Base-by-base conservation (phyloP, 176 grass and related monocot species). In the Musa schizocarpa region DNA sequence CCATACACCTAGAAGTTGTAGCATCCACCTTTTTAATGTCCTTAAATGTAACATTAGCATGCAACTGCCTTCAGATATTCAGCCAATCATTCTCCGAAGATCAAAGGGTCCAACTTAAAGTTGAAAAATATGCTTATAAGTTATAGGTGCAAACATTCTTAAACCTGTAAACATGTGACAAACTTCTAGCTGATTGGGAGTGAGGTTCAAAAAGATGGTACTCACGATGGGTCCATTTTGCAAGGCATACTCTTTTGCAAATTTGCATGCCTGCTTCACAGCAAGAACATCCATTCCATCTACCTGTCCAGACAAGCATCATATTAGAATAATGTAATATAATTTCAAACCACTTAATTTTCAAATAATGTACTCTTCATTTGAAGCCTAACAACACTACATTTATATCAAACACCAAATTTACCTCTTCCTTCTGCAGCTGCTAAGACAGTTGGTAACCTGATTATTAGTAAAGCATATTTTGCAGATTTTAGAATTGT, bases 251-350 rank as follows among this genome's bases (percentile, higher is more conserved):
- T 98, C 82, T 75, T 98, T 98, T 21, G 90, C 95, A 64, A 89
- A 98, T 85, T 82, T 98, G 52, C 86, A 89, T 55, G 95, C 95
- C 54, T 93, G 90, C 69, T 98, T 98, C 2, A 98, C 88, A 74
- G 95, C 90, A 65, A 93, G 84, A 52, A 87, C 91, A 82, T 93
- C 86, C 95, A 91, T 98, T 54, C 95, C 95, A 86, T 98, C 95
- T 10, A 98, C 88, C 95, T 93, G 50, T 81, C 54, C 77, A 17
- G 9, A 17, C 55, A 61, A 29, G 81, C 53, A 82, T 50, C 17
- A 13, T 69, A 59, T 17, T 49, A 86, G 34, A 53, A 52, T 23
- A 75, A 74, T 53, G 23, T 2, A 17, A 74, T 25, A 16, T 74
- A 74, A 9, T 25, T 73, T 17, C 11, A 25, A 50, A 27, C 52